These are phyloP conservation scores for Pseudocercospora cruenta DNA, from an alignment of 2,329 filamentous ascomycete genomes.

Conservation along the genomic window DNA sequence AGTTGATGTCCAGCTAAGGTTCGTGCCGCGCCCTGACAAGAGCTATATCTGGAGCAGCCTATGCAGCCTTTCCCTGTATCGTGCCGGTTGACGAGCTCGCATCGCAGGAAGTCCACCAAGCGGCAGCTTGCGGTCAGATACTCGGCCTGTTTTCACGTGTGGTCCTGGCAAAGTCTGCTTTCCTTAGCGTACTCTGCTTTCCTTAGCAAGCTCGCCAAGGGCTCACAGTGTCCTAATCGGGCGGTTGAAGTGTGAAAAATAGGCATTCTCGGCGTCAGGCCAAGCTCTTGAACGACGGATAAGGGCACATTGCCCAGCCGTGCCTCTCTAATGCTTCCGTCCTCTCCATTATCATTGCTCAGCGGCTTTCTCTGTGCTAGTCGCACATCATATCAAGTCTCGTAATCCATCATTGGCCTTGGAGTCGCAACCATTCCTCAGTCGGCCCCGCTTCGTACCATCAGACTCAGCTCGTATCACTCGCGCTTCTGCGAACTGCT, in stretches of 20 bases:
- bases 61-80: background rate
- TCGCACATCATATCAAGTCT: background rate
- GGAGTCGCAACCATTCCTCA: background rate
- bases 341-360: background rate
- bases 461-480: background rate
- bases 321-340: background rate
- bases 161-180: constrained; percentile 2
- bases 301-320: background rate
- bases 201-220: constrained; percentile 1
- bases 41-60: constrained; percentile 7
- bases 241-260: background rate
- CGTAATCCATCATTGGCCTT: background rate
- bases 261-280: background rate
- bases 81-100: background rate
- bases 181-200: background rate
- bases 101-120: background rate
- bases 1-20: constrained; percentile 7
- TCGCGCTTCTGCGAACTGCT: background rate
- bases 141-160: background rate
- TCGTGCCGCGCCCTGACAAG: constrained; percentile 1
- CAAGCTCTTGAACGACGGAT: background rate
- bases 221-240: background rate
- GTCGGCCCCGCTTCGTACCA: background rate
- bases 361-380: background rate
- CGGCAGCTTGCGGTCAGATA: background rate